A percentile compares a stretch with the other conserved stretches of the same genome.
Conservation (phyloP, 805 yeast species). For the Danielozyma ontarioensis region DNA sequence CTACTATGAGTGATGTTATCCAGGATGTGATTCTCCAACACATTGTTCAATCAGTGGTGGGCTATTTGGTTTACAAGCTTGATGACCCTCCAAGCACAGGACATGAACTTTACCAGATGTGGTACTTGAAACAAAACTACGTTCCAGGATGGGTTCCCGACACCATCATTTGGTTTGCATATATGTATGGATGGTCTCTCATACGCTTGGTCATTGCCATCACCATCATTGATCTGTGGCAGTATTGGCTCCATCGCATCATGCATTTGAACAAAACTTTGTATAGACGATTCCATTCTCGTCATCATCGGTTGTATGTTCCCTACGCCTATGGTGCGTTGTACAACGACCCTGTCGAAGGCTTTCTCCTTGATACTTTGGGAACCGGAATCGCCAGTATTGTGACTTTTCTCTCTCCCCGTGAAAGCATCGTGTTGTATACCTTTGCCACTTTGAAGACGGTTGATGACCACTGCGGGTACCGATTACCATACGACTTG, state of each 20-base stretch:
- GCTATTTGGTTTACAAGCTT: conserved; percentile 45
- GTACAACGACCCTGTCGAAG: conserved; percentile 92
- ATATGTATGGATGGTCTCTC: conserved; percentile 60
- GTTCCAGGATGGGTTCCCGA: conserved; percentile 43
- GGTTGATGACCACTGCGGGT: conserved; percentile 99
- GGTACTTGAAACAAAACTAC: conserved; percentile 40
- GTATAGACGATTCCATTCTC: conserved; percentile 82
- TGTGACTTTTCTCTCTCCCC: conserved; percentile 57
- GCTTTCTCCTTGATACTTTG: conserved; percentile 82
- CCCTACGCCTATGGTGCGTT: conserved; percentile 97
- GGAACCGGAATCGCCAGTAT: conserved; percentile 86
- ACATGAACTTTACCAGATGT: conserved; percentile 41
- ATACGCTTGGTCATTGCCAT: conserved; percentile 60
- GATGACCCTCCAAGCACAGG: conserved; percentile 57
- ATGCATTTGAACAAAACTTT: conserved; percentile 81
- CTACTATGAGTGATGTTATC: conserved; percentile 61
- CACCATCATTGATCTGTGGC: conserved; percentile 88
- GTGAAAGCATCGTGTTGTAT: conserved; percentile 71
- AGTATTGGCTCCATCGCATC: conserved; percentile 78
- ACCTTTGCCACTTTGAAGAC: conserved; percentile 93
- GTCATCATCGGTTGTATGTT: conserved; percentile 90
- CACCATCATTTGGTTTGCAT: conserved; percentile 43
- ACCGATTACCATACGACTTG: conserved; percentile 84
- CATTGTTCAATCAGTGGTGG: conserved; percentile 71
- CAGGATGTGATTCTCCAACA: conserved; percentile 85